These are phyloP conservation scores for Melaleuca alternifolia DNA, from an alignment of 345 rosid genomes.

Conservation along the genomic window DNA sequence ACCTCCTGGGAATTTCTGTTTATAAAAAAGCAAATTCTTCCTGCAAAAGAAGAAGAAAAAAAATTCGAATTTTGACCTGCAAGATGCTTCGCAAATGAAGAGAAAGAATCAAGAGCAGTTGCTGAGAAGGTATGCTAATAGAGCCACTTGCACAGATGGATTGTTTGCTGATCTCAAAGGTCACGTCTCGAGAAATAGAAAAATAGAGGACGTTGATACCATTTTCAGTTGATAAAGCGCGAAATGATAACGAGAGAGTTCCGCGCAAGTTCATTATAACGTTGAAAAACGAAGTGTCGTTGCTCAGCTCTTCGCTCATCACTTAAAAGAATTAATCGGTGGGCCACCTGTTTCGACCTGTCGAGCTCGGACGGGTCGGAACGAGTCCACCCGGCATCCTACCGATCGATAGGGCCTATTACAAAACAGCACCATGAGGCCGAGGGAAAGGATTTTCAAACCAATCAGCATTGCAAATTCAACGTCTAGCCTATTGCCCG, in stretches of 20 bases:
- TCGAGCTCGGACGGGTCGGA: background rate
- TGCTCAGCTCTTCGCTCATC: background rate
- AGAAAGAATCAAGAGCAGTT: background rate
- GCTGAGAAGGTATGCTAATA: background rate
- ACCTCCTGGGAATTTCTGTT: background rate
- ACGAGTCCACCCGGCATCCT: accelerated
- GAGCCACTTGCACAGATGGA: background rate
- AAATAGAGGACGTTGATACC: background rate
- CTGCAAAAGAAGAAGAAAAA: background rate
- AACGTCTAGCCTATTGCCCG: background rate
- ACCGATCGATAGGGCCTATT: background rate
- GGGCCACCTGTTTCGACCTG: background rate
- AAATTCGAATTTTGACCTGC: background rate
- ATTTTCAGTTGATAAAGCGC: no score
- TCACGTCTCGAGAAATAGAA: background rate
- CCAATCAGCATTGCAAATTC: background rate
- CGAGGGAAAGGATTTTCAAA: background rate
- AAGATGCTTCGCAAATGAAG: background rate
- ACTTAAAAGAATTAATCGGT: background rate
- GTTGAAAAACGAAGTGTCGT: background rate
- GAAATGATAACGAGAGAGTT: background rate
- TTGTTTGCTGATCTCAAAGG: background rate
- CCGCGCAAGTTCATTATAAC: background rate
- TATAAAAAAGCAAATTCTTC: background rate
- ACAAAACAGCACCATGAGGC: background rate